Conservation (phyloP, 306 rosid genomes). For the Vigna trinervia region DNA sequence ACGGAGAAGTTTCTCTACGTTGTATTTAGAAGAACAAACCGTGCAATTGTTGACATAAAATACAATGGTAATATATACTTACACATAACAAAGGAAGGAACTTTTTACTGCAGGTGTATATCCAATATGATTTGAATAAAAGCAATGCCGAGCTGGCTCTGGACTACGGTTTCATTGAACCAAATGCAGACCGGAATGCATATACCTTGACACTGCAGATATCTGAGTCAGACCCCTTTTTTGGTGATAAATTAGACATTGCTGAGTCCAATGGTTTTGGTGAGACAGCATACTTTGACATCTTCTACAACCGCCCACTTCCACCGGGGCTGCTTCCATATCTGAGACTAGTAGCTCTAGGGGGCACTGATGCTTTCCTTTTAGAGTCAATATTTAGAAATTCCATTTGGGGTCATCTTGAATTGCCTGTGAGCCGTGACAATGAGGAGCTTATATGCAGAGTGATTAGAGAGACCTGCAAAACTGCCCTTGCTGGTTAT, state of each 20-base stretch:
- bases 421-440: slow-evolving; percentile 78
- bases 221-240: slow-evolving; percentile 82
- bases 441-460: slow-evolving; percentile 86
- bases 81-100: slow-evolving; percentile 21
- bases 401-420: slow-evolving; percentile 80
- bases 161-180: slow-evolving; percentile 91
- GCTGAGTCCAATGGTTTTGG: slow-evolving; percentile 86
- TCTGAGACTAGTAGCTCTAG: slow-evolving; percentile 81
- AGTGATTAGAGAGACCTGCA: slow-evolving; percentile 77
- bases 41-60: slow-evolving; percentile 17
- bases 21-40: slow-evolving; percentile 12
- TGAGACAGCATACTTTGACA: slow-evolving; percentile 75
- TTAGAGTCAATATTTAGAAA: slow-evolving; percentile 86
- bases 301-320: slow-evolving; percentile 63
- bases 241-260: slow-evolving; percentile 79
- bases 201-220: slow-evolving; percentile 79
- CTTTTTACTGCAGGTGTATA: slow-evolving; percentile 64
- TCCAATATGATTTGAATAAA: slow-evolving; percentile 86
- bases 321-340: slow-evolving; percentile 76
- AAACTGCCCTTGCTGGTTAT: slow-evolving; percentile 78
- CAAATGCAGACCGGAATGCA: slow-evolving; percentile 60
- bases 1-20: not conserved
- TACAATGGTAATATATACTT: not conserved
- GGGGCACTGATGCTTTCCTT: slow-evolving; percentile 87
- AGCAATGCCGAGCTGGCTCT: slow-evolving; percentile 95